Evolutionary conservation across 805 yeast genomes (phyloP).

Genomic region (Metschnikowia gelsemii): DNA sequence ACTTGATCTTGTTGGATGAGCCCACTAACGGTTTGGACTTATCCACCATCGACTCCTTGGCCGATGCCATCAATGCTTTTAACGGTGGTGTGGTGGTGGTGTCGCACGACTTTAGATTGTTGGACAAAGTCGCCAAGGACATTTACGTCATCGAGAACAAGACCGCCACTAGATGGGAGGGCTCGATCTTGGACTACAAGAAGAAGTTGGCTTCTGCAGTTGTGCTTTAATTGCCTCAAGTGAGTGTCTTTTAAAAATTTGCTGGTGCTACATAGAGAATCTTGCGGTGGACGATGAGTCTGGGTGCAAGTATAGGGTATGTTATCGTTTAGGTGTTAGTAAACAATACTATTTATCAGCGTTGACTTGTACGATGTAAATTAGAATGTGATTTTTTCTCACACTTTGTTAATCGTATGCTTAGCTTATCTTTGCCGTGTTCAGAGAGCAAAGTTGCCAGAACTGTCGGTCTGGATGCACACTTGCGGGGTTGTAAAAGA

Average conservation of each 20-base stretch:
- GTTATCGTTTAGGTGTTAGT: no score
- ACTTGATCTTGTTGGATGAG: conserved; percentile 93
- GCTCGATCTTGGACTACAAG: conserved; percentile 87
- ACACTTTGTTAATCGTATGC: no score
- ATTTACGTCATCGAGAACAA: conserved; percentile 94
- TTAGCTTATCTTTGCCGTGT: no score
- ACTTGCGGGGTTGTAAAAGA: no score
- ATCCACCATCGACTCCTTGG: conserved; percentile 96
- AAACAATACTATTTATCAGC: no score
- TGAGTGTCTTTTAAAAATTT: not conserved
- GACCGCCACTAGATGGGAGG: conserved; percentile 96
- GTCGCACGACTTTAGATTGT: conserved; percentile 97
- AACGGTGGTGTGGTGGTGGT: conserved; percentile 99
- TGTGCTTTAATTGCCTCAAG: conserved; percentile 46
- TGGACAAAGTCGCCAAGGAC: conserved; percentile 96
- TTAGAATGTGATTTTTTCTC: no score
- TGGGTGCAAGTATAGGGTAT: not conserved
- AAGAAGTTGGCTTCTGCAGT: conserved; percentile 89
- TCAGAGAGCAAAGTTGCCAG: no score
- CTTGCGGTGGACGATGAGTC: no score
- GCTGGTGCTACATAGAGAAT: not conserved
- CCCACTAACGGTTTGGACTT: conserved; percentile 99
- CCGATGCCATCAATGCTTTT: conserved; percentile 91
- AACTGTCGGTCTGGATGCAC: no score
- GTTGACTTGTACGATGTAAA: no score